Evolutionary conservation across 345 rosid species (phyloP).

Genomic region (Salix arbutifolia): DNA sequence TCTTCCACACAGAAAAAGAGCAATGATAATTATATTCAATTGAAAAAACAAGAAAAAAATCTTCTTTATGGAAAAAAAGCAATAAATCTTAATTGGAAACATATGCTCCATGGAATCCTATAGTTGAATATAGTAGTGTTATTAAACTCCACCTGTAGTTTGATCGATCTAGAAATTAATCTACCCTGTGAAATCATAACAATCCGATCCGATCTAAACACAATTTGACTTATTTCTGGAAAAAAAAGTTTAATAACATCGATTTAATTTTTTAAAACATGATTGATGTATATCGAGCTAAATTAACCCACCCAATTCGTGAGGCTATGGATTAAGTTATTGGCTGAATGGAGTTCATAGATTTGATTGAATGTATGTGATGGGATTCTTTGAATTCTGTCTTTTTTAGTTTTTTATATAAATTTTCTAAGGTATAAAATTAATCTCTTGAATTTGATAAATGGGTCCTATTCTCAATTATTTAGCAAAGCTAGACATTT

Average conservation of each 20-base stretch:
- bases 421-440: neutral
- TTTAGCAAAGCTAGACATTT: neutral
- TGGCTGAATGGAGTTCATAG: too few species aligned
- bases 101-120: neutral
- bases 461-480: neutral
- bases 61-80: neutral
- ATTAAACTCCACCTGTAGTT: too few species aligned
- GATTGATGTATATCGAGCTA: too few species aligned
- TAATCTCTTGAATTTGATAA: neutral
- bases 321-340: too few species aligned
- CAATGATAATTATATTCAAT: too few species aligned
- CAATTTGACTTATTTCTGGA: too few species aligned
- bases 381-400: neutral
- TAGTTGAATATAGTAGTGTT: neutral
- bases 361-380: neutral
- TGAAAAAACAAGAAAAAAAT: neutral
- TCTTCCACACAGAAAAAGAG: neutral
- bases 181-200: too few species aligned
- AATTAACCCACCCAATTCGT: too few species aligned
- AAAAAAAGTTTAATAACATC: too few species aligned
- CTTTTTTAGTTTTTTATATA: neutral
- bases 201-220: too few species aligned
- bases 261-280: too few species aligned
- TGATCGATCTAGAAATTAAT: too few species aligned
- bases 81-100: neutral